Base-by-base conservation (phyloP, 2,329 filamentous ascomycete genomes). In the Westerdykella aurantiaca region DNA sequence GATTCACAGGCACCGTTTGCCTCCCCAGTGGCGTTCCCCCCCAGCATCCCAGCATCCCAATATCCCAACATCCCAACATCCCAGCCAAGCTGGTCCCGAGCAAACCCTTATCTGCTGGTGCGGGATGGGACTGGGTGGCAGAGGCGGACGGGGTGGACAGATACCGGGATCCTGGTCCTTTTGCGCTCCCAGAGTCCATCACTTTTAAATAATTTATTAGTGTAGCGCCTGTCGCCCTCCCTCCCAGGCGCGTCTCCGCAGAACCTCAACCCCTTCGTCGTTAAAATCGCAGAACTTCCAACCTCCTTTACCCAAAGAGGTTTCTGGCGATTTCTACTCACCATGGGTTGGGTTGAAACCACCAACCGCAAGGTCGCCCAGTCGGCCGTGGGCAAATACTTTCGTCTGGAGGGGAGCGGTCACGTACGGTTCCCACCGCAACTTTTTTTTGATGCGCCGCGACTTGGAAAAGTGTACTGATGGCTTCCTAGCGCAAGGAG, bases 371-470 rank as follows among this genome's bases (percentile, higher is more conserved):
- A 52, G 37, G 49, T 69, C 42, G 66, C 64, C 29, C 52, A 54
- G 52, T 64, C 64, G 39, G 35, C 57, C 12, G 57, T 68, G 47
- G 67, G 67, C 48, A 57, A 49, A 42, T 69, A 68, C 52, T 95
- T 95, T 70, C 80, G 81, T 53, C 79, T 95, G 34, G 87, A 94
- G 49, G 86, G 86, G 52, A 88, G 80, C 33, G 87, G 87, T 57
- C 86, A 91, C 78, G 85, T 87, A 78, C 74, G 82, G 77, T 46
- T 29, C 41, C 13, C 13, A 21, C 25, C 7, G 4, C 3, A 7
- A 29, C 25, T 10, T 29, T 17, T 18, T 23, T 17, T 18, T 23
- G 22, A 21, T 40, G 13, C 43, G 52, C 16, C 47, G 44, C 47
- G 33, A 35, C 18, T 21, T 21, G 18, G 3, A 21, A 21, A 3